phyloP scores from a whole-genome alignment of 2,329 filamentous ascomycete species.

The Neonectria magnoliae region DNA sequence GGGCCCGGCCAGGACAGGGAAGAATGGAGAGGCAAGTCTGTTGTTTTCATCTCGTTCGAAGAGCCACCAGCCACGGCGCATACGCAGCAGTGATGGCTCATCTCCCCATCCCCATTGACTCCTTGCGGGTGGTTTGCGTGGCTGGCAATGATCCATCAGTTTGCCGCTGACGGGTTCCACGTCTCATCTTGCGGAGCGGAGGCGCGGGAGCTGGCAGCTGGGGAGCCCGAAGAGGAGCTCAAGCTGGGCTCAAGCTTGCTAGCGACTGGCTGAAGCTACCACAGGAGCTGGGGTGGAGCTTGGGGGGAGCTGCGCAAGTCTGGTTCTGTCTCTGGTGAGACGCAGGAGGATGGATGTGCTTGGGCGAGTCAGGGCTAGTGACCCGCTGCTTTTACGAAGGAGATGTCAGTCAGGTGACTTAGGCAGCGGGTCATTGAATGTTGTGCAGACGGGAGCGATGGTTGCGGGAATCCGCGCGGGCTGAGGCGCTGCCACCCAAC shows the following conservation, averaged over 20 bases:
- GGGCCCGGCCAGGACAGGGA: constrained; percentile 11
- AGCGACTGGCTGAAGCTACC: constrained; percentile 37
- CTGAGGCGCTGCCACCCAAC: background rate
- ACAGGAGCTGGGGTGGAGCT: constrained; percentile 11
- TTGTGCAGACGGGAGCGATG: background rate
- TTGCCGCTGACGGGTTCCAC: constrained; percentile 28
- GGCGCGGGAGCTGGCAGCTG: constrained; percentile 17
- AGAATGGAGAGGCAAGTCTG: constrained; percentile 24
- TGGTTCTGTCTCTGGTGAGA: constrained; percentile 37
- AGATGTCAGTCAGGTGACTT: background rate
- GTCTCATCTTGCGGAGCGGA: constrained; percentile 33
- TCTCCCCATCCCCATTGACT: constrained; percentile 28
- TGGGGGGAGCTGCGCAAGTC: constrained; percentile 28
- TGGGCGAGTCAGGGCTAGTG: background rate
- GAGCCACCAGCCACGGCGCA: constrained; percentile 28
- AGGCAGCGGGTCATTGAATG: background rate
- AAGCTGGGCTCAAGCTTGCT: constrained; percentile 21
- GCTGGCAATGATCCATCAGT: constrained; percentile 25
- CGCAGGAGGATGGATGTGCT: constrained; percentile 26
- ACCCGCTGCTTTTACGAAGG: constrained; percentile 9
- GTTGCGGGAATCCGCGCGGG: background rate
- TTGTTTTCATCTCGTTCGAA: constrained; percentile 34
- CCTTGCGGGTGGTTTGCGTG: constrained; percentile 20
- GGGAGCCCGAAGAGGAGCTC: constrained; percentile 26
- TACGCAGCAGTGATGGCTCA: constrained; percentile 33